Evolutionary conservation across 1,284 basidiomycete genomes (phyloP), one percentile per base, ranked within the genome.

Genomic region (Malassezia globosa): DNA sequence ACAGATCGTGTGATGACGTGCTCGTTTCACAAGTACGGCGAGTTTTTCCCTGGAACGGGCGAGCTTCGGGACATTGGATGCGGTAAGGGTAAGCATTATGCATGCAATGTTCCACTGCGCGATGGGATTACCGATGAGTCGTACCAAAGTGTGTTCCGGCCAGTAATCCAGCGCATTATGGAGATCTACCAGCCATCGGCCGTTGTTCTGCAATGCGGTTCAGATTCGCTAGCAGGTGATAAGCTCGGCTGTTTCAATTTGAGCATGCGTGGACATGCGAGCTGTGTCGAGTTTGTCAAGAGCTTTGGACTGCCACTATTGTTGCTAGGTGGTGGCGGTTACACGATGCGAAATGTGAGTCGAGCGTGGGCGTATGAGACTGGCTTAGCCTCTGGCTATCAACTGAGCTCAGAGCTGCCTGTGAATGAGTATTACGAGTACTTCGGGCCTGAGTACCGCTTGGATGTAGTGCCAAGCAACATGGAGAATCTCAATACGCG

Each of bases 1-100:
- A 97, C 94, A 13, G 92, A 99, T 69, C 78, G 94, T 37, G 94
- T 99, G 42, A 97, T 99, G 94, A 96, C 92, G 0, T 83, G 83
- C 69, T 89, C 85, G 61, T 95, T 97, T 74, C 94, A 99, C 74
- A 97, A 97, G 74, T 99, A 95, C 64, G 94, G 94, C 39, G 94
- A 99, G 72, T 99, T 87, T 73, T 99, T 99, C 75, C 94, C 94
- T 16, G 94, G 94, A 10, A 99, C 94, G 1, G 94, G 94, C 25
- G 92, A 95, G 73, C 76, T 97, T 35, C 78, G 90, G 82, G 94
- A 97, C 69, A 82, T 84, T 34, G 92, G 92, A 2, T 84, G 90
- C 24, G 81, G 83, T 59, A 90, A 90, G 72, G 70, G 70, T 18
- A 69, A 70, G 35, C 58, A 59, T 61, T 95, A 95, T 71, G 80